These are phyloP conservation scores for Pythium periplocum DNA, from an alignment of 352 stramenopile genomes.

Conservation along the genomic window DNA sequence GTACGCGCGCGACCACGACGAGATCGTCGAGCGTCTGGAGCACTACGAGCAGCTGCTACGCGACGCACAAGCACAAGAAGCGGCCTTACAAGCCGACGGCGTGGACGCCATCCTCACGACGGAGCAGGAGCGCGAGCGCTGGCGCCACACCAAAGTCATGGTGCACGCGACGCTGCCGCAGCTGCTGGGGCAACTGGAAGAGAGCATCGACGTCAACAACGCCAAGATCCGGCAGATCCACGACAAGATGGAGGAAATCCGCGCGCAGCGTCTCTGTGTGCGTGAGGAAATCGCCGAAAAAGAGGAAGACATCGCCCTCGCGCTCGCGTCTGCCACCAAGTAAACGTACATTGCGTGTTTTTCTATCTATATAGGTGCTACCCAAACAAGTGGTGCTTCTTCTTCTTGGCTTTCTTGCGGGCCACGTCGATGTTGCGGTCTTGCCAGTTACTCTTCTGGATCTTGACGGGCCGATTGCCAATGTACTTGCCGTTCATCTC, in stretches of 20 bases:
- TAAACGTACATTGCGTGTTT: neutral
- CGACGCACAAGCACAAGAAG: conserved; percentile 21
- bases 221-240: conserved; percentile 54
- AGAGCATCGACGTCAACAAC: conserved; percentile 64
- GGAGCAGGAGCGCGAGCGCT: conserved; percentile 33
- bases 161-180: conserved; percentile 43
- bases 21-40: conserved; percentile 39
- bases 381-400: conserved; percentile 78
- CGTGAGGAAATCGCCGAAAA: conserved; percentile 53
- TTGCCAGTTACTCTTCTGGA: conserved; percentile 94
- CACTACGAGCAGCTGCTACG: conserved; percentile 37
- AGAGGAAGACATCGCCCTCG: conserved; percentile 55
- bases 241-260: conserved; percentile 48
- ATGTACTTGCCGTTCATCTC: conserved; percentile 98
- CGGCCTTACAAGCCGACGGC: conserved; percentile 5
- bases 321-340: conserved; percentile 19
- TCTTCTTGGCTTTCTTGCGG: conserved; percentile 85
- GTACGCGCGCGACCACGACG: conserved; percentile 35
- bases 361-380: neutral
- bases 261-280: conserved; percentile 37
- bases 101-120: conserved; percentile 22
- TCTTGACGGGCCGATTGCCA: conserved; percentile 90
- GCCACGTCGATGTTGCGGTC: conserved; percentile 91
- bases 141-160: conserved; percentile 48
- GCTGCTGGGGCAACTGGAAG: conserved; percentile 42